phyloP scores from a whole-genome alignment of 345 rosid species.

The Eucalyptus pauciflora region DNA sequence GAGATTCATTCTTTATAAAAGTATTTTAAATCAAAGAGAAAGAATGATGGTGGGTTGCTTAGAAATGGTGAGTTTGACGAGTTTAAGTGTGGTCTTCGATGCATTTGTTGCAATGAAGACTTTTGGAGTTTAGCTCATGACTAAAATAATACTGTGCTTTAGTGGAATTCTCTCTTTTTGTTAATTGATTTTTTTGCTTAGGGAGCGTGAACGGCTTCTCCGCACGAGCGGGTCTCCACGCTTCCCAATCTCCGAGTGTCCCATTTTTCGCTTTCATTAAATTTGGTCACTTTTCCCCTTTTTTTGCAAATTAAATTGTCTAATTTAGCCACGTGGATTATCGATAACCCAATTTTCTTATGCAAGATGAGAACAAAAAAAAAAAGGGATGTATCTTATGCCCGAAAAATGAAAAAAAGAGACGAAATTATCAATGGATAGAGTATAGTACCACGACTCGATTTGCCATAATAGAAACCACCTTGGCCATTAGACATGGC shows the following conservation, averaged over 20 bases:
- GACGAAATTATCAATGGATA: not conserved
- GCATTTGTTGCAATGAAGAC: not conserved
- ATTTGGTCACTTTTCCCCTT: not conserved
- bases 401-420: not conserved
- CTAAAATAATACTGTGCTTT: not conserved
- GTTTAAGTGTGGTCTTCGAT: not conserved
- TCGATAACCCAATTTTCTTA: not conserved
- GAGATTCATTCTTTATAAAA: not conserved
- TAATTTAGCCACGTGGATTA: not conserved
- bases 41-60: not conserved
- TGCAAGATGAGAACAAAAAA: not conserved
- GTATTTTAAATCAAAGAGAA: not conserved
- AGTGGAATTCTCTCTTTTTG: not conserved
- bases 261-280: not conserved
- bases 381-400: not conserved
- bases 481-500: not conserved
- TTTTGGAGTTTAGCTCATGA: conserved; percentile 8
- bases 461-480: not conserved
- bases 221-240: conserved; percentile 66
- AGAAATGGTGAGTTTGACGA: not conserved
- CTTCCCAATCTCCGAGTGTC: conserved; percentile 16
- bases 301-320: not conserved
- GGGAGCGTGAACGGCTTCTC: conserved; percentile 34
- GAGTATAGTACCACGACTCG: not conserved
- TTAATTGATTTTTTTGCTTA: not conserved